phyloP scores from a whole-genome alignment of 2,329 filamentous ascomycete genomes.

The Monosporascus sp. region DNA sequence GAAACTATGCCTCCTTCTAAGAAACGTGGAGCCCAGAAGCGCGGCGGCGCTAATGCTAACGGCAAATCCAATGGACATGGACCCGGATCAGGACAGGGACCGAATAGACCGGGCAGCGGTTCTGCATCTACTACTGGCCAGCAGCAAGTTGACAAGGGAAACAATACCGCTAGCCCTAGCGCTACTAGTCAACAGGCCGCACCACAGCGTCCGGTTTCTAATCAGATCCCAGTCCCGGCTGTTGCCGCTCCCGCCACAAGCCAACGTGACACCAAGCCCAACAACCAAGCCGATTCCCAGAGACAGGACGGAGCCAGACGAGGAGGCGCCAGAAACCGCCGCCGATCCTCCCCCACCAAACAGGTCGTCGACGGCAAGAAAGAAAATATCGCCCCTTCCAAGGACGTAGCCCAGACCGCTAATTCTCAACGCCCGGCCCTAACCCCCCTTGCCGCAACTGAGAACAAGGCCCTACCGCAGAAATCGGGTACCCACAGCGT shows the following conservation, averaged over 20 bases:
- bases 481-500: slow-evolving; percentile 26
- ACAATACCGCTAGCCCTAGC: slow-evolving; percentile 3
- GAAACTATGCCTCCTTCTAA: slow-evolving; percentile 20
- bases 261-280: slow-evolving; percentile 20
- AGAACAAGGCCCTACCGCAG: slow-evolving; percentile 17
- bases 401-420: not conserved
- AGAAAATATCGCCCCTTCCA: not conserved
- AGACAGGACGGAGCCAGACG: slow-evolving; percentile 11
- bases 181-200: not conserved
- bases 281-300: slow-evolving; percentile 13
- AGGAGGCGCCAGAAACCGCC: slow-evolving; percentile 5
- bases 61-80: slow-evolving; percentile 11
- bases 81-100: slow-evolving; percentile 4
- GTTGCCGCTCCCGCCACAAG: slow-evolving; percentile 11
- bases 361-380: slow-evolving; percentile 7
- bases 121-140: slow-evolving; percentile 8
- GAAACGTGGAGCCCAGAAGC: slow-evolving; percentile 24
- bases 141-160: slow-evolving; percentile 13
- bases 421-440: slow-evolving; percentile 8
- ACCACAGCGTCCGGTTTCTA: slow-evolving; percentile 3
- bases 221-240: slow-evolving; percentile 6
- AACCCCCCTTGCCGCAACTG: slow-evolving; percentile 13
- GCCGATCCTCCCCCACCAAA: slow-evolving; percentile 6
- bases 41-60: slow-evolving; percentile 17
- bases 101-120: slow-evolving; percentile 1